Percentiles rank a stretch among this genome's conserved stretches.
phyloP scores from a whole-genome alignment of 768 basidiomycete species.

The Leucocoprinus sp. region DNA sequence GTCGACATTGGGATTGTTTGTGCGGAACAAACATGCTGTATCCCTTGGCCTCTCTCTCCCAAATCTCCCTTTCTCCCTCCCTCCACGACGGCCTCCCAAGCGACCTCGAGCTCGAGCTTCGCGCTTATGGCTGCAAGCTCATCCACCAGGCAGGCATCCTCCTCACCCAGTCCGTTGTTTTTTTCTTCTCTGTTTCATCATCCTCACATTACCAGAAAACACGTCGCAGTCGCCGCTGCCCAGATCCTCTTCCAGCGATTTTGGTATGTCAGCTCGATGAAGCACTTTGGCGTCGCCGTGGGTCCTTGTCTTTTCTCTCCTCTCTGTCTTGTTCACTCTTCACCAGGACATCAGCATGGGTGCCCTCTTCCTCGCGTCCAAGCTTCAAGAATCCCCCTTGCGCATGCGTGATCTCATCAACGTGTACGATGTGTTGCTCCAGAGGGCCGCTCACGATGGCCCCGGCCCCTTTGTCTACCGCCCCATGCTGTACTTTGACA shows the following conservation, averaged over 20 bases:
- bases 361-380: conserved; percentile 81
- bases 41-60: conserved; percentile 75
- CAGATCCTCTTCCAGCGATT: conserved; percentile 96
- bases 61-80: conserved; percentile 78
- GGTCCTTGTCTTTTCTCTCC: conserved; percentile 22
- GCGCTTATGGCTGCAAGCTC: conserved; percentile 87
- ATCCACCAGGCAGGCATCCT: conserved; percentile 93
- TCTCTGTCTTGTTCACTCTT: not conserved
- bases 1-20: conserved; percentile 20
- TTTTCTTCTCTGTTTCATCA: not conserved
- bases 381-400: conserved; percentile 86
- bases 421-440: conserved; percentile 83
- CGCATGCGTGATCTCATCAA: conserved; percentile 94
- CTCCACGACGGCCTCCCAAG: conserved; percentile 70
- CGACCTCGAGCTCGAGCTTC: conserved; percentile 80
- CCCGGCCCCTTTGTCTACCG: conserved; percentile 52
- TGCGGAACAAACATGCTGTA: conserved; percentile 31
- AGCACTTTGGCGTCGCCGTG: conserved; percentile 89
- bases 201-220: conserved; percentile 50
- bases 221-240: conserved; percentile 94
- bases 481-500: conserved; percentile 86
- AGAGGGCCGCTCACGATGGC: conserved; percentile 50
- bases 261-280: conserved; percentile 93
- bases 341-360: conserved; percentile 81
- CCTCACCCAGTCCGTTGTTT: conserved; percentile 66